Evolutionary conservation across 2,329 filamentous ascomycete genomes (phyloP).

Genomic region (Xylariaceae sp.): DNA sequence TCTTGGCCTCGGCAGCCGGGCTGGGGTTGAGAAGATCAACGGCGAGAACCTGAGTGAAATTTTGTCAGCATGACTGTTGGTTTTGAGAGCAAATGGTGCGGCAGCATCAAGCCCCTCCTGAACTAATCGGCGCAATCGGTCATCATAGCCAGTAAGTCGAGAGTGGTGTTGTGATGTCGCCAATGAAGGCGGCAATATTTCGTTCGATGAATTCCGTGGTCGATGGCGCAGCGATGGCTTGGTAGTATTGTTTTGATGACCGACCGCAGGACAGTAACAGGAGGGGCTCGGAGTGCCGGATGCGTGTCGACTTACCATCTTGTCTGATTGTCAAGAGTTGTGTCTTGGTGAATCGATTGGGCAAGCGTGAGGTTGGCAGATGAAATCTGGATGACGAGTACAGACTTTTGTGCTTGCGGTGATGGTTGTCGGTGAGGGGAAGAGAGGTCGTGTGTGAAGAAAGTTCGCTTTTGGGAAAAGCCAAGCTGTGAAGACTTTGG

Average conservation of each 20-base stretch:
- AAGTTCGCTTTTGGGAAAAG: constrained; percentile 37
- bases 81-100: background rate
- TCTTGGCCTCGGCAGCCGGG: constrained; percentile 95
- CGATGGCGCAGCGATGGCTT: background rate
- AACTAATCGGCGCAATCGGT: background rate
- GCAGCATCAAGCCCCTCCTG: background rate
- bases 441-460: constrained; percentile 47
- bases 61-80: constrained; percentile 46
- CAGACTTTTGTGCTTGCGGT: constrained; percentile 49
- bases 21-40: constrained; percentile 99
- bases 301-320: constrained; percentile 60
- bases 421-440: constrained; percentile 38
- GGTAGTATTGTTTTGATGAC: constrained; percentile 12
- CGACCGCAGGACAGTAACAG: background rate
- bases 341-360: constrained; percentile 41
- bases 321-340: constrained; percentile 52
- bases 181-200: background rate
- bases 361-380: constrained; percentile 49
- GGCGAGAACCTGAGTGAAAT: constrained; percentile 82
- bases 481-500: constrained; percentile 27
- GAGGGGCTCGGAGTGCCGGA: background rate
- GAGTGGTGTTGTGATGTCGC: background rate
- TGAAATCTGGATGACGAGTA: constrained; percentile 48
- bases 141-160: background rate
- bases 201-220: background rate